phyloP scores from a whole-genome alignment of 2,329 filamentous ascomycete genomes.

The Pezicula carpinea region DNA sequence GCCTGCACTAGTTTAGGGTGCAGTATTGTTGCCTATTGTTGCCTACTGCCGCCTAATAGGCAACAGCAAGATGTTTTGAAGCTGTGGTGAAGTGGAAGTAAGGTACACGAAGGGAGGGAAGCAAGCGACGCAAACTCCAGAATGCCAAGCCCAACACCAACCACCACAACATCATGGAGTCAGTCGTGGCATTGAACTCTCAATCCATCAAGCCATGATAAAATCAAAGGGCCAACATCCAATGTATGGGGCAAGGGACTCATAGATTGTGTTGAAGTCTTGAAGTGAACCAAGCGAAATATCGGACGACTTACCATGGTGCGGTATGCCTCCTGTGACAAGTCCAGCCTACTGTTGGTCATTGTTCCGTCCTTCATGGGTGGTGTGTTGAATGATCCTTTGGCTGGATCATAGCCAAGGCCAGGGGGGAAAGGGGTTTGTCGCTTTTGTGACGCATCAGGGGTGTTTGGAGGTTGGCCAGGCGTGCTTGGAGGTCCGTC shows the following conservation, averaged over 20 bases:
- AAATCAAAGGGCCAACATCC: background rate
- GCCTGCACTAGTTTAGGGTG: no score
- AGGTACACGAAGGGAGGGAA: background rate
- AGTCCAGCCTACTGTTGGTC: constrained; percentile 45
- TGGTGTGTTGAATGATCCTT: no score
- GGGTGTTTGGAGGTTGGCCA: background rate
- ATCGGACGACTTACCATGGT: constrained; percentile 27
- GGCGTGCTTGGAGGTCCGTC: no score
- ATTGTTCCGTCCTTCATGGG: constrained; percentile 20
- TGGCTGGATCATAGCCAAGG: constrained; percentile 42
- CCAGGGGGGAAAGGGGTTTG: constrained; percentile 14
- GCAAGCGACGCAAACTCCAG: no score
- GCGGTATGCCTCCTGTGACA: constrained; percentile 52
- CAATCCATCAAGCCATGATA: background rate
- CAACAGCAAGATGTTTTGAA: background rate
- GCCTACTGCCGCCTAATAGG: background rate
- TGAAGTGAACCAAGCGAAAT: background rate
- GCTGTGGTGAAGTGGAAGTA: background rate
- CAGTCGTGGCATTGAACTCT: background rate
- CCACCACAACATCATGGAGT: no score
- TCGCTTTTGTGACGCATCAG: background rate
- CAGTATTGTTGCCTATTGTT: background rate
- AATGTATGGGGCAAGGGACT: background rate
- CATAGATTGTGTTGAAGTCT: background rate
- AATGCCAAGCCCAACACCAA: no score